Percentiles rank a stretch among this genome's conserved stretches.
These are phyloP conservation scores for Trypanosoma mega DNA, from an alignment of 208 protist species.

Conservation along the genomic window DNA sequence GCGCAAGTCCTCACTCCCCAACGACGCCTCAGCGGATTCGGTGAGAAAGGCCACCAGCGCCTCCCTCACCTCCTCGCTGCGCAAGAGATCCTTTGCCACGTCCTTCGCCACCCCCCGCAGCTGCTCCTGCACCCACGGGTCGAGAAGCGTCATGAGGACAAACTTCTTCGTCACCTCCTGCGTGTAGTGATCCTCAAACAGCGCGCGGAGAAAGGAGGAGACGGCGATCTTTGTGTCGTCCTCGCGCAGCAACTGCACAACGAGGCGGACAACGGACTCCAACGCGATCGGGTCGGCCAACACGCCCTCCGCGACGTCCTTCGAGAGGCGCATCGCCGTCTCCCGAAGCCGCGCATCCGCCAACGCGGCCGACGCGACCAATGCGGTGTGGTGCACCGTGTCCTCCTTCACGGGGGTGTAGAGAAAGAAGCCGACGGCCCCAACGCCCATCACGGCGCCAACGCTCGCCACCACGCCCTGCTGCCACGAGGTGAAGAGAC, in stretches of 20 bases:
- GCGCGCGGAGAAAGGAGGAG: conserved; percentile 71
- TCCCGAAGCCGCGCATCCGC: conserved; percentile 58
- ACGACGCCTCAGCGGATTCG: conserved; percentile 41
- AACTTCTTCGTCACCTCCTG: conserved; percentile 92
- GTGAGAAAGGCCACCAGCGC: conserved; percentile 63
- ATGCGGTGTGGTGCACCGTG: conserved; percentile 88
- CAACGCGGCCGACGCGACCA: conserved; percentile 83
- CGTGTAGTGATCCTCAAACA: conserved; percentile 92
- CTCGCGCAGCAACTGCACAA: conserved; percentile 55
- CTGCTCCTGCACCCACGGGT: conserved; percentile 86
- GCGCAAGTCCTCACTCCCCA: conserved; percentile 65
- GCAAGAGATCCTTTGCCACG: conserved; percentile 60
- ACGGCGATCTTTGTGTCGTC: conserved; percentile 82
- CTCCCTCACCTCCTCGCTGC: conserved; percentile 46
- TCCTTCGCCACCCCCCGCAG: conserved; percentile 77
- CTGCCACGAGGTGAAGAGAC: conserved; percentile 82
- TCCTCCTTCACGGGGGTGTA: conserved; percentile 86
- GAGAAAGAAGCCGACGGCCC: conserved; percentile 71
- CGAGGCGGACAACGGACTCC: conserved; percentile 57
- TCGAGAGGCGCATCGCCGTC: conserved; percentile 75
- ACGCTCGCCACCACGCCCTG: conserved; percentile 85
- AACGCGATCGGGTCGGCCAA: conserved; percentile 71
- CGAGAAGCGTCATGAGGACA: conserved; percentile 74
- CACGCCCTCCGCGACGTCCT: conserved; percentile 77
- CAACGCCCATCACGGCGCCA: conserved; percentile 84